Evolutionary conservation across 768 basidiomycete genomes (phyloP).

Genomic region (Suillus cothurnatus): DNA sequence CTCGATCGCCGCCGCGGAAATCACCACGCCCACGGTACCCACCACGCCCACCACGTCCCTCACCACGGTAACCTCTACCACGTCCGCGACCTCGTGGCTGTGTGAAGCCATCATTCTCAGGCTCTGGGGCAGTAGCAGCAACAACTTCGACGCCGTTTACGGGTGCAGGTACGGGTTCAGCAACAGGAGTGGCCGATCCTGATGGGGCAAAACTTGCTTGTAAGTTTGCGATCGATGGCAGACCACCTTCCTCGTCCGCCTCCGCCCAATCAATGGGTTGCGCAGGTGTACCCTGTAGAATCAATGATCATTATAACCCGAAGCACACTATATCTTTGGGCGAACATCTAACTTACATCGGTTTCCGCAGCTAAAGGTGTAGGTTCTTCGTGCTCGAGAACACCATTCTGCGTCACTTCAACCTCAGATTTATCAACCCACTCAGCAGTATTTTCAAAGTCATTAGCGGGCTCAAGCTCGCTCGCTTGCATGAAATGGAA

Average conservation of each 20-base stretch:
- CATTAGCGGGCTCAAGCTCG: slow-evolving; percentile 58
- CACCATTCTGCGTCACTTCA: slow-evolving; percentile 23
- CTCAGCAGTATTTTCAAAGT: slow-evolving; percentile 55
- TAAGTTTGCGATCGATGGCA: slow-evolving; percentile 76
- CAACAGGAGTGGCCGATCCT: slow-evolving; percentile 65
- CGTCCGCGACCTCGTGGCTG: slow-evolving; percentile 52
- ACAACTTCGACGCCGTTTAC: slow-evolving; percentile 26
- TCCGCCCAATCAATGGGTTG: slow-evolving; percentile 76
- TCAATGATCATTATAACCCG: slow-evolving; percentile 3
- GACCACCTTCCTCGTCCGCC: slow-evolving; percentile 73
- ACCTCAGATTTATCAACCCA: slow-evolving; percentile 56
- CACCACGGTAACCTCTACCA: slow-evolving; percentile 44
- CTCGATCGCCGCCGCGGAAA: slow-evolving; percentile 42
- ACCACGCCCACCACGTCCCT: slow-evolving; percentile 43
- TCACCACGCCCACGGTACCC: slow-evolving; percentile 39
- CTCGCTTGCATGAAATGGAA: slow-evolving; percentile 85
- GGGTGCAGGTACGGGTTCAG: slow-evolving; percentile 27
- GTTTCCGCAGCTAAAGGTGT: background rate
- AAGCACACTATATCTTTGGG: background rate
- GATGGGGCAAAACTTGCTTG: slow-evolving; percentile 80
- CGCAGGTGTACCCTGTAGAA: slow-evolving; percentile 19
- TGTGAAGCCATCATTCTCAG: slow-evolving; percentile 68
- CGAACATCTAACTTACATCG: slow-evolving; percentile 3
- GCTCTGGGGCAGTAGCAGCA: slow-evolving; percentile 21
- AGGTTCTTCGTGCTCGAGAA: background rate